Evolutionary conservation across 805 yeast species (phyloP).

Genomic region (Candida tammaniensis): DNA sequence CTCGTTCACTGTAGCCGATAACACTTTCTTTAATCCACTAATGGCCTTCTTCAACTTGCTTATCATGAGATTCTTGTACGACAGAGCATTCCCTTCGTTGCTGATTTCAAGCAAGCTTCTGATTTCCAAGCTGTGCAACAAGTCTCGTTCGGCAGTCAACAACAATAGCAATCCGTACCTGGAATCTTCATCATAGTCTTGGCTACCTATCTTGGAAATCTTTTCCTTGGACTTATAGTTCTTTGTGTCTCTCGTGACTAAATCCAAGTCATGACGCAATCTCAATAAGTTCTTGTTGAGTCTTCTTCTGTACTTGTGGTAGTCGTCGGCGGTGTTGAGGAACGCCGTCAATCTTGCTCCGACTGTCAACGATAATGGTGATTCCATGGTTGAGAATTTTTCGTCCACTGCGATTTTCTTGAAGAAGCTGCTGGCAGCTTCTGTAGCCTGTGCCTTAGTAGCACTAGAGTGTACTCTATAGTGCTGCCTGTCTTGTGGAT

Average conservation of each 20-base stretch:
- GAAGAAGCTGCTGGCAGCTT: too few species aligned
- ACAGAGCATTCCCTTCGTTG: constrained; percentile 39
- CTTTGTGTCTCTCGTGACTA: constrained; percentile 67
- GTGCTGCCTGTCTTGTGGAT: too few species aligned
- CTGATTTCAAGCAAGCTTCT: constrained; percentile 53
- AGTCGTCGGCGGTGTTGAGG: constrained; percentile 68
- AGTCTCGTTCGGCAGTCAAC: constrained; percentile 73
- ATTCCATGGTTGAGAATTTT: constrained; percentile 22
- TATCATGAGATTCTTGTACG: constrained; percentile 44
- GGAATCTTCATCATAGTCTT: constrained; percentile 49
- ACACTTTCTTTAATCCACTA: constrained; percentile 41
- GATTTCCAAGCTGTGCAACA: constrained; percentile 65
- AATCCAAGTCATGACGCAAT: constrained; percentile 59
- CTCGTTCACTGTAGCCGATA: constrained; percentile 40
- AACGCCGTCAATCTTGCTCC: constrained; percentile 62
- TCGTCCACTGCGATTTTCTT: too few species aligned
- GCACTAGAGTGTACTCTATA: too few species aligned
- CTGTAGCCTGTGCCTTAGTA: too few species aligned
- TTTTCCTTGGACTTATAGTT: constrained; percentile 51
- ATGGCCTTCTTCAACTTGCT: constrained; percentile 70
- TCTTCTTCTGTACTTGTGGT: constrained; percentile 61
- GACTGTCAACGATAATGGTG: constrained; percentile 45
- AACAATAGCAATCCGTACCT: constrained; percentile 59
- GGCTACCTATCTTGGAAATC: constrained; percentile 43
- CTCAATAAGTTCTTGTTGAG: constrained; percentile 58